A percentile compares a stretch with the other conserved stretches of the same genome.
Conservation (phyloP, 2,329 filamentous ascomycete genomes). For the Phyllosticta ampelicida region DNA sequence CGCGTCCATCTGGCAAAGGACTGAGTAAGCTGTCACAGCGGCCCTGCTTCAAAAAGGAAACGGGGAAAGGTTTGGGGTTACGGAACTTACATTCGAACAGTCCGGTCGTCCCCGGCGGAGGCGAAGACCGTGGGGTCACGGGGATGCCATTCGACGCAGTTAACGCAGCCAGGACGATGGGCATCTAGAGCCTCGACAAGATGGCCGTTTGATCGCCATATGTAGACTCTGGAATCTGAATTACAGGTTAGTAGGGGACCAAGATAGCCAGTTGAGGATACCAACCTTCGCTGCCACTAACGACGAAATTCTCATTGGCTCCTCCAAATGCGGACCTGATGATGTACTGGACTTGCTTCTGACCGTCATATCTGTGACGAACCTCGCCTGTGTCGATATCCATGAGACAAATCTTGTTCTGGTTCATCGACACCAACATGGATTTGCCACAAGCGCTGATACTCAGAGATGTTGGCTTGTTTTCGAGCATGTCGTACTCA, state of each 20-base stretch:
- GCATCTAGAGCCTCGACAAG: conserved; percentile 67
- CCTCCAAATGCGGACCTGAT: conserved; percentile 81
- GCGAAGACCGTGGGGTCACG: conserved; percentile 73
- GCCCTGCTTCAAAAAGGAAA: neutral
- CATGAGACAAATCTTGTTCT: conserved; percentile 67
- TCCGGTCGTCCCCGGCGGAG: conserved; percentile 78
- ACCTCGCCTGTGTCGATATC: conserved; percentile 62
- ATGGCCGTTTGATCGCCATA: conserved; percentile 80
- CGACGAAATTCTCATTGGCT: conserved; percentile 80
- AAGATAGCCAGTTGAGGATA: neutral
- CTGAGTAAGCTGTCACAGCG: neutral
- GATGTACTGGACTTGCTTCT: conserved; percentile 63
- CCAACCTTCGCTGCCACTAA: conserved; percentile 82
- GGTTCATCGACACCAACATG: conserved; percentile 71
- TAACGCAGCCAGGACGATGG: conserved; percentile 67
- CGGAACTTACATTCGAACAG: conserved; percentile 60
- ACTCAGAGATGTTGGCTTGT: conserved; percentile 64
- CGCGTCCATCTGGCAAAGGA: neutral
- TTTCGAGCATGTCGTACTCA: conserved; percentile 57
- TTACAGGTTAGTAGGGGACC: conserved; percentile 3
- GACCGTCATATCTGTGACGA: conserved; percentile 66
- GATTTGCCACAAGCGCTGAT: conserved; percentile 73
- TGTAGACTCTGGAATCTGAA: conserved; percentile 62
- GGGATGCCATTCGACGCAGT: conserved; percentile 84
- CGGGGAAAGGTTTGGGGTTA: neutral